These are phyloP conservation scores for Chlamydomonas sp. DNA, from an alignment of 139 green algal genomes.

Conservation along the genomic window DNA sequence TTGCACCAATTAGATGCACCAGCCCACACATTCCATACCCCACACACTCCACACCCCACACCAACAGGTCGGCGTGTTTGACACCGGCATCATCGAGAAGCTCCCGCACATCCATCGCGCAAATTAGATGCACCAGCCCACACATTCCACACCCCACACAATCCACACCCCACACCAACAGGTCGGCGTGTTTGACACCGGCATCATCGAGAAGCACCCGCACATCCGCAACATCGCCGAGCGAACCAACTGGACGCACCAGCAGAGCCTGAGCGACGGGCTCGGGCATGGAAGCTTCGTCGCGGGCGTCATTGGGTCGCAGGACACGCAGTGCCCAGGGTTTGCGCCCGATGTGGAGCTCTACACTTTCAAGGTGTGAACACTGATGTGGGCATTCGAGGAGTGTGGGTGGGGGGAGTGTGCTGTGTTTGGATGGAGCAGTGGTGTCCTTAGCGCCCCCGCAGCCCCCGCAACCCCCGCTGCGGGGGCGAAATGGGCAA, in stretches of 20 bases:
- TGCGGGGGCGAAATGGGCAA: too few species aligned
- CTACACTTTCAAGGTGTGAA: conserved; percentile 88
- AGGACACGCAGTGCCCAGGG: conserved; percentile 71
- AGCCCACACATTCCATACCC: too few species aligned
- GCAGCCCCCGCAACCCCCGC: too few species aligned
- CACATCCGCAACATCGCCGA: conserved; percentile 95
- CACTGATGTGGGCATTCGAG: too few species aligned
- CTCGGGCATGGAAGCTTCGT: conserved; percentile 96
- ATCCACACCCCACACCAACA: too few species aligned
- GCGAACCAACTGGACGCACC: conserved; percentile 96
- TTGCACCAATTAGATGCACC: conserved; percentile 97
- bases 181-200: conserved; percentile 97
- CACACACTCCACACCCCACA: too few species aligned
- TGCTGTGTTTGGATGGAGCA: not conserved
- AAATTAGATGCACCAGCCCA: too few species aligned
- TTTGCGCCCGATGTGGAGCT: conserved; percentile 90
- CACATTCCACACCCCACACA: too few species aligned
- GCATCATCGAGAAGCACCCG: conserved; percentile 79
- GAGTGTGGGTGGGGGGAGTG: too few species aligned
- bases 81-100: not conserved
- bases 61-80: too few species aligned
- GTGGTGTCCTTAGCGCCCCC: too few species aligned
- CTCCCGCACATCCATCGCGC: not conserved
- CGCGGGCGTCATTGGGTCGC: conserved; percentile 82
- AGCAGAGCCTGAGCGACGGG: conserved; percentile 85